These are phyloP conservation scores for Furculomyces boomerangus DNA, from an alignment of 371 early-diverging fungal species.

Conservation along the genomic window DNA sequence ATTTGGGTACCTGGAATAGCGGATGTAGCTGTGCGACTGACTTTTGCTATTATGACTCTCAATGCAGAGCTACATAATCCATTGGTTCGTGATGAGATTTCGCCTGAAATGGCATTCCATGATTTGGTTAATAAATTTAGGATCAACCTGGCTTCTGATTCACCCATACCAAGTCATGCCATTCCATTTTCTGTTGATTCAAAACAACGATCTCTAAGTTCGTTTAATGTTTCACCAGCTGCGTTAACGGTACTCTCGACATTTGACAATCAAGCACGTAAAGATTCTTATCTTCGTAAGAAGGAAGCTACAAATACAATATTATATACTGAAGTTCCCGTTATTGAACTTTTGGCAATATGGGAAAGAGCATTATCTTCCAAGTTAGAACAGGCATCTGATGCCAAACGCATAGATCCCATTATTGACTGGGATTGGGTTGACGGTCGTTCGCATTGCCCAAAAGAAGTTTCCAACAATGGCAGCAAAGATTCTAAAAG, in stretches of 20 bases:
- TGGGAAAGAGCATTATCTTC: constrained; percentile 1
- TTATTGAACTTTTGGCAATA: background rate
- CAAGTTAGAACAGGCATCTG: constrained; percentile 7
- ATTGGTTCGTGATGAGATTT: constrained; percentile 13
- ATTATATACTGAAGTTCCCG: constrained; percentile 1
- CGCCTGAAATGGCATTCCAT: constrained; percentile 20
- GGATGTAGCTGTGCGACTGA: constrained; percentile 34
- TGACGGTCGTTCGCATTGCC: too few relatives aligned
- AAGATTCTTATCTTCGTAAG: background rate
- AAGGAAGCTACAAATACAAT: background rate
- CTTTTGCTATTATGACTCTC: constrained; percentile 65
- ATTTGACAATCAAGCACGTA: background rate
- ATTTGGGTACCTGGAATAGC: constrained; percentile 20
- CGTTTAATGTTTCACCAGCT: background rate
- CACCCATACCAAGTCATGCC: background rate
- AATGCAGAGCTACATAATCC: constrained; percentile 74
- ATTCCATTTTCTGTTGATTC: constrained; percentile 1
- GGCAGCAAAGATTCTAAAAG: too few relatives aligned
- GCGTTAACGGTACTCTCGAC: background rate
- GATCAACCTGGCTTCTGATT: constrained; percentile 19
- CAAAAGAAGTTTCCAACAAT: too few relatives aligned
- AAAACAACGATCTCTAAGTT: too few relatives aligned
- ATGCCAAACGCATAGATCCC: background rate
- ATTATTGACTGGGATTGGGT: background rate
- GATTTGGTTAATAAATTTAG: constrained; percentile 21